phyloP scores from a whole-genome alignment of 179 eudicot genomes.

The Carnegiea gigantea region DNA sequence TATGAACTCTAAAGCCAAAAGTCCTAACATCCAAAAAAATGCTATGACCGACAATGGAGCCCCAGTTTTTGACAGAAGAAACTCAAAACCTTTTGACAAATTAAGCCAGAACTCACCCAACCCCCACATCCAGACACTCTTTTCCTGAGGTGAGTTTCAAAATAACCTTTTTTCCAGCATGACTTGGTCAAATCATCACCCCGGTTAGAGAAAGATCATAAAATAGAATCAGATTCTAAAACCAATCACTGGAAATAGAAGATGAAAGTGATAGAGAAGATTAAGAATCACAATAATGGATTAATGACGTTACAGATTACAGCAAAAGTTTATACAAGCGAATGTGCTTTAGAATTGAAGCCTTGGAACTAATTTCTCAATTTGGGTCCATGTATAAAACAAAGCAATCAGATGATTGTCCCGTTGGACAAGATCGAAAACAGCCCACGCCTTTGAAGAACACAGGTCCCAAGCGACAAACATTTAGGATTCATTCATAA shows the following conservation, averaged over 20 bases:
- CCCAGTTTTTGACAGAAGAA: too few species aligned
- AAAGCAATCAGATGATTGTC: background rate
- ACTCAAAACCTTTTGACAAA: too few species aligned
- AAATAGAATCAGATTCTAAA: background rate
- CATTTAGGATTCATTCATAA: conserved; percentile 25
- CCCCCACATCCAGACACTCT: background rate
- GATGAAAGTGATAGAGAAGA: background rate
- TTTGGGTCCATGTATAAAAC: background rate
- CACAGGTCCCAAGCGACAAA: background rate
- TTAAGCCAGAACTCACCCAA: background rate
- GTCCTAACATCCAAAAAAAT: too few species aligned
- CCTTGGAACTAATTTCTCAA: conserved; percentile 8
- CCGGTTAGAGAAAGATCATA: background rate
- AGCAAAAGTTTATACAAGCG: conserved; percentile 4
- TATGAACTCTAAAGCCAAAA: too few species aligned
- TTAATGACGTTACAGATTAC: conserved; percentile 12
- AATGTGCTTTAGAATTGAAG: background rate
- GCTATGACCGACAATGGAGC: background rate
- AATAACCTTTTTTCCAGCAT: background rate
- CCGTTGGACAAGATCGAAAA: background rate
- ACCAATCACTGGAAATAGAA: background rate
- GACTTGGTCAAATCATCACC: background rate
- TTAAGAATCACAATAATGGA: background rate
- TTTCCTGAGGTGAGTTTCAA: background rate
- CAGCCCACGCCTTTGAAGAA: background rate